A percentile compares a stretch with the other conserved stretches of the same genome.
phyloP scores from a whole-genome alignment of 2,329 filamentous ascomycete species.

The Aspergillus spinulosporus region DNA sequence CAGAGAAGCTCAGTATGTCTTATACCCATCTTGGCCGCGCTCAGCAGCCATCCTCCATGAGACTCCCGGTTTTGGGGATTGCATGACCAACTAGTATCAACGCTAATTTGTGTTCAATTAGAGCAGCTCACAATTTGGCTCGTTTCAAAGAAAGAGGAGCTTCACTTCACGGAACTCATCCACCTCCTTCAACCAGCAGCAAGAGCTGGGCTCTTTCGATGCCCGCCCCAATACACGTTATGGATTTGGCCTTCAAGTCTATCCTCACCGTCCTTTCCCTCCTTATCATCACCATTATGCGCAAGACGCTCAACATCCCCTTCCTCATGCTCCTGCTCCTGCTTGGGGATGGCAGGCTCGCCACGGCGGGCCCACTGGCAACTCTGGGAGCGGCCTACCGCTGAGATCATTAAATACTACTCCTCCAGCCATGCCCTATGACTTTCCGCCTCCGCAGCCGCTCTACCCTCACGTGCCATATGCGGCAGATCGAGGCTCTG shows the following conservation, averaged over 20 bases:
- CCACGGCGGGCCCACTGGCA: background rate
- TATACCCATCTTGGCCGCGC: background rate
- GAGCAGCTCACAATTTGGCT: constrained; percentile 3
- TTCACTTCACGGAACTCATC: background rate
- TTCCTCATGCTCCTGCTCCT: background rate
- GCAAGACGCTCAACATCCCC: background rate
- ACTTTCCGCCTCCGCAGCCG: background rate
- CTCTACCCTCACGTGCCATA: constrained; percentile 2
- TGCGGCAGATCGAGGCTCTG: background rate
- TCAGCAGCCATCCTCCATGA: background rate
- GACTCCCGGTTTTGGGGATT: background rate
- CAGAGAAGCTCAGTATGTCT: constrained; percentile 10
- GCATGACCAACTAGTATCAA: background rate
- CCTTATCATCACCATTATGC: background rate
- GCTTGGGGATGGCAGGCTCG: constrained; percentile 4
- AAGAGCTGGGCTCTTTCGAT: background rate
- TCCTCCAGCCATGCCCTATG: background rate
- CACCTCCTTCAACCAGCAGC: background rate
- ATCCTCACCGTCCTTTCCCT: background rate
- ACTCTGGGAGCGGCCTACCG: background rate
- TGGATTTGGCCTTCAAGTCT: constrained; percentile 1
- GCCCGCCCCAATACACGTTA: background rate
- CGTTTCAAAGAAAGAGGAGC: background rate
- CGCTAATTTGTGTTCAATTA: constrained; percentile 2
- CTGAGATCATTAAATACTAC: background rate